Conservation (phyloP, 345 rosid species). For the Dipteronia dyeriana region DNA sequence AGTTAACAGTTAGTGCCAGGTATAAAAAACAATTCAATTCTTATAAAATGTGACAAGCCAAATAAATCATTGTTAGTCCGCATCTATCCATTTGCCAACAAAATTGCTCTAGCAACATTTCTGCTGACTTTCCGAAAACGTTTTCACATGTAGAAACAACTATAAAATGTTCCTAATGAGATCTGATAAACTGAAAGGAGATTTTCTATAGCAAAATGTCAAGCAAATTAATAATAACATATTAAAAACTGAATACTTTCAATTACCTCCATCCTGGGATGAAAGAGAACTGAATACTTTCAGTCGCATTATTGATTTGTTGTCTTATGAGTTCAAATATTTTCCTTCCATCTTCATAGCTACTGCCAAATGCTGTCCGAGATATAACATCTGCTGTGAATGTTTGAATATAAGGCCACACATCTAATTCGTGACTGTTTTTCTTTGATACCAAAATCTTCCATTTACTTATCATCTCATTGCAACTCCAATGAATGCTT, state of each 20-base stretch:
- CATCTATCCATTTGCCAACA: no score
- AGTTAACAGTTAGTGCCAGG: no score
- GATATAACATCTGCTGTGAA: conserved; percentile 46
- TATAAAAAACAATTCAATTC: no score
- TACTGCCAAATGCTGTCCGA: conserved; percentile 54
- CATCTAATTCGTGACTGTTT: conserved; percentile 29
- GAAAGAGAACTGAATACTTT: conserved; percentile 13
- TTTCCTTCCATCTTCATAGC: conserved; percentile 42
- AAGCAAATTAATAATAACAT: not conserved
- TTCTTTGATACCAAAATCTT: conserved; percentile 2
- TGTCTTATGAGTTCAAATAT: conserved; percentile 42
- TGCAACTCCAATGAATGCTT: conserved; percentile 26
- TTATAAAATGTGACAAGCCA: no score
- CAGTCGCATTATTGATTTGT: not conserved
- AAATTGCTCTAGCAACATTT: no score
- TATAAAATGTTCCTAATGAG: no score
- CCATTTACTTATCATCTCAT: conserved; percentile 38
- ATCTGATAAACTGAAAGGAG: no score
- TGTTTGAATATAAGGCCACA: conserved; percentile 37
- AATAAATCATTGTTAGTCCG: no score
- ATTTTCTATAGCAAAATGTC: no score
- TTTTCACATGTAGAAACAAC: no score
- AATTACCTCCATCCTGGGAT: conserved; percentile 51
- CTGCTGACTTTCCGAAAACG: no score
- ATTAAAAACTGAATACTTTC: not conserved